These are phyloP conservation scores for Przewalskia tangutica DNA, from an alignment of 257 asterid species.

Conservation along the genomic window DNA sequence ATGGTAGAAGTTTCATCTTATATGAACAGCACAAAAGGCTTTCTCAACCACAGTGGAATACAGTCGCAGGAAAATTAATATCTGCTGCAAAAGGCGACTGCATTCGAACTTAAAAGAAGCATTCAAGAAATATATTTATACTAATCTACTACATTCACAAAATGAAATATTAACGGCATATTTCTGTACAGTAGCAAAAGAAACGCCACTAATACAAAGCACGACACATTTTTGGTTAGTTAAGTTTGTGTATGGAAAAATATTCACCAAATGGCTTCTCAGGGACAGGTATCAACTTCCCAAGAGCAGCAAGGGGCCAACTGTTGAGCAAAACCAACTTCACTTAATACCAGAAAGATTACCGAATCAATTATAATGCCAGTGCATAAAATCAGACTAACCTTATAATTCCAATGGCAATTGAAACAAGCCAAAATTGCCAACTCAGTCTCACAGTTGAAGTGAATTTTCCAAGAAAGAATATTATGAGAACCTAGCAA, in stretches of 20 bases:
- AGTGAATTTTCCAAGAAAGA: slow-evolving; percentile 74
- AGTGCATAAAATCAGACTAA: slow-evolving; percentile 1
- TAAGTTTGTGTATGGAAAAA: neutral
- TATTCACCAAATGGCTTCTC: slow-evolving; percentile 19
- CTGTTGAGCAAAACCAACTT: slow-evolving; percentile 11
- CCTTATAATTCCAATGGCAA: slow-evolving; percentile 68
- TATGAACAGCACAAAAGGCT: too few species aligned
- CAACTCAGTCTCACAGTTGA: slow-evolving; percentile 69
- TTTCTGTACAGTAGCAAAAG: slow-evolving; percentile 1
- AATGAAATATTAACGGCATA: neutral
- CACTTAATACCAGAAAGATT: neutral
- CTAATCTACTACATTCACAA: neutral
- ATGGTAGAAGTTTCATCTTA: too few species aligned
- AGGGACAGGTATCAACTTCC: slow-evolving; percentile 34
- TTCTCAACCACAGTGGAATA: neutral
- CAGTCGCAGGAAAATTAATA: neutral
- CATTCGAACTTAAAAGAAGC: neutral
- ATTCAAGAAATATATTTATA: neutral
- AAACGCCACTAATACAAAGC: neutral
- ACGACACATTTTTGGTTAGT: neutral
- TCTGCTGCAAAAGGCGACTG: neutral
- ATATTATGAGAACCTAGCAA: slow-evolving; percentile 62
- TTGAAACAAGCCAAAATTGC: slow-evolving; percentile 86
- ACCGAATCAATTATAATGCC: neutral
- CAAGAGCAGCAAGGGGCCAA: slow-evolving; percentile 43